Percentiles rank a stretch among this genome's conserved stretches.
phyloP scores from a whole-genome alignment of 139 green algal species.

The Ostreobium quekettii region DNA sequence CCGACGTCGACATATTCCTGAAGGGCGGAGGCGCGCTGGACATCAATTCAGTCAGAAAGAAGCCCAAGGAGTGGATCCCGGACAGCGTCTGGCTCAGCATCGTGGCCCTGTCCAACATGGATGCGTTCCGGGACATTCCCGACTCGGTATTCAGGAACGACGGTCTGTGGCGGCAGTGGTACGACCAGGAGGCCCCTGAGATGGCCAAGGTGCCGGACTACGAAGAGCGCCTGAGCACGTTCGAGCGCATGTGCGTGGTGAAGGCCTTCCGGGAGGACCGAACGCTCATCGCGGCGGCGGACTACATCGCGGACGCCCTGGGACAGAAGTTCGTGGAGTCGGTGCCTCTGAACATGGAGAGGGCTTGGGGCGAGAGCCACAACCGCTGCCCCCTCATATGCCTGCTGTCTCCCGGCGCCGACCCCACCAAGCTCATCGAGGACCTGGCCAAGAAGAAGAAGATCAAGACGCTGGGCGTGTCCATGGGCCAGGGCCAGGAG shows the following conservation, averaged over 20 bases:
- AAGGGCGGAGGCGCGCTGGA: conserved; percentile 78
- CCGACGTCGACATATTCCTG: conserved; percentile 78
- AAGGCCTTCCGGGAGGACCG: conserved; percentile 86
- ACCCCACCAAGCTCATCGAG: conserved; percentile 90
- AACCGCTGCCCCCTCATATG: conserved; percentile 78
- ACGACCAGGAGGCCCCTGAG: conserved; percentile 87
- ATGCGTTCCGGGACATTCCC: conserved; percentile 68
- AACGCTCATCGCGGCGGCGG: conserved; percentile 70
- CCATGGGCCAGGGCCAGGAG: conserved; percentile 89
- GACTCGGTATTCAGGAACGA: conserved; percentile 77
- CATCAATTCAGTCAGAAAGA: conserved; percentile 73
- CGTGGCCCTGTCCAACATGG: conserved; percentile 65
- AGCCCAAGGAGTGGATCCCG: conserved; percentile 90
- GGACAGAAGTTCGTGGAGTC: conserved; percentile 80
- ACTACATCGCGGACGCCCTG: conserved; percentile 78
- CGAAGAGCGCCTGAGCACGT: conserved; percentile 75
- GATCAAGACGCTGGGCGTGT: conserved; percentile 83
- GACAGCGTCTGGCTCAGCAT: conserved; percentile 81
- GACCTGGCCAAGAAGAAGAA: conserved; percentile 91
- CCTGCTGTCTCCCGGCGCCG: conserved; percentile 79
- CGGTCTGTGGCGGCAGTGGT: conserved; percentile 78
- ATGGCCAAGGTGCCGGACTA: conserved; percentile 82
- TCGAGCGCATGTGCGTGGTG: conserved; percentile 85
- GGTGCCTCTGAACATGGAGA: conserved; percentile 81
- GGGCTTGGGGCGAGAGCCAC: conserved; percentile 50